Base-by-base conservation (phyloP, 2,329 filamentous ascomycete genomes). In the Sordariomycetes sp. region DNA sequence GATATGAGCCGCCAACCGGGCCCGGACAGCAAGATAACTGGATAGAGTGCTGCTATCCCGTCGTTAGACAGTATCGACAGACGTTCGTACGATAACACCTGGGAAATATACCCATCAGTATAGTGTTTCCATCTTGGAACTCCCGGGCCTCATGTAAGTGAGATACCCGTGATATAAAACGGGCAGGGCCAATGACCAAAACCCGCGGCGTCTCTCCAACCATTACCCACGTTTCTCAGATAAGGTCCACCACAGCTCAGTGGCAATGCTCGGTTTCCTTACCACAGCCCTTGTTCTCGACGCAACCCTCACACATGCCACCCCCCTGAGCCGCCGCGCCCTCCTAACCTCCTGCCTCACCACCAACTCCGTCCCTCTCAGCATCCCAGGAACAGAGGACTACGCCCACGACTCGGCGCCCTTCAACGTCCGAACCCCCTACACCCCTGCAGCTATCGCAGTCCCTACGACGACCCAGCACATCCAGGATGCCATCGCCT, bases 401-500 rank as follows among this genome's bases (percentile, higher is more conserved):
- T 75, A 71, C 70, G 61, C 63, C 2, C 59, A 64, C 4, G 70
- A 72, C 59, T 65, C 61, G 1, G 61, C 61, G 13, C 66, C 68
- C 0, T 68, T 67, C 61, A 72, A 72, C 58, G 63, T 69, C 15
- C 66, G 69, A 4, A 62, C 69, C 1, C 57, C 64, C 1, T 70
- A 64, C 57, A 62, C 54, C 1, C 70, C 70, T 0, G 63, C 62
- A 0, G 67, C 66, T 28, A 64, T 72, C 15, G 67, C 64, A 2
- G 58, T 69, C 0, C 67, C 70, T 3, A 63, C 59, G 1, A 69
- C 65, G 5, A 62, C 68, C 1, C 60, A 68, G 5, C 70, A 79
- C 10, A 69, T 80, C 17, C 66, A 73, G 6, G 67, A 66, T 3
- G 72, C 77, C 3, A 70, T 81, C 15, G 65, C 66, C 50, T 80